Evolutionary conservation across 192 early-diverging fungal species (phyloP).

Genomic region (Coemansia sp.): DNA sequence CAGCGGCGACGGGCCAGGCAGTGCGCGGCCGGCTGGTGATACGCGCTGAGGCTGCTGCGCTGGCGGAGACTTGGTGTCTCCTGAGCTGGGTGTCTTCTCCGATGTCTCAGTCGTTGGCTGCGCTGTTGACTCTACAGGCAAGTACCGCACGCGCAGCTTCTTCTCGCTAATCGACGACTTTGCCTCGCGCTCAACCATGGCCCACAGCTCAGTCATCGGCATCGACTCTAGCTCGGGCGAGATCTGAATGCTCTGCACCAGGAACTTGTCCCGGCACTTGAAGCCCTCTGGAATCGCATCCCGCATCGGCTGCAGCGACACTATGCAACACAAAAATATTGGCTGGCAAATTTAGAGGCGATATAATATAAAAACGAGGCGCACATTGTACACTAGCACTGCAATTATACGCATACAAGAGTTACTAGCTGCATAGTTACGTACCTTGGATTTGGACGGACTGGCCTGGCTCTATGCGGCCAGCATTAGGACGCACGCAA

Average conservation of each 20-base stretch:
- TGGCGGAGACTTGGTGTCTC: constrained; percentile 2
- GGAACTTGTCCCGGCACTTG: constrained; percentile 96
- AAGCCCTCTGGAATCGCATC: constrained; percentile 75
- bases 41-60: constrained; percentile 16
- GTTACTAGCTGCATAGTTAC: neutral
- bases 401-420: neutral
- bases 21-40: constrained; percentile 13
- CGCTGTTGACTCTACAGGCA: constrained; percentile 37
- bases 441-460: constrained; percentile 76
- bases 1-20: constrained; percentile 36
- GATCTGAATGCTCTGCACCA: constrained; percentile 84
- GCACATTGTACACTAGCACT: too few relatives aligned
- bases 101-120: constrained; percentile 7
- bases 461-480: constrained; percentile 68
- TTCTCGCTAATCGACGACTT: constrained; percentile 65
- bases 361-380: too few relatives aligned
- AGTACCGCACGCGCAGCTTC: constrained; percentile 64
- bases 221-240: constrained; percentile 66
- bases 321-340: constrained; percentile 39
- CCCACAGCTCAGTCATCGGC: constrained; percentile 69
- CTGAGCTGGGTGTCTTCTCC: neutral
- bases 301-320: constrained; percentile 84
- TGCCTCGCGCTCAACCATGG: constrained; percentile 61
- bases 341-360: too few relatives aligned
- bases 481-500: constrained; percentile 93